phyloP scores from a whole-genome alignment of 495 filamentous ascomycete genomes.

The Coniosporium apollinis region DNA sequence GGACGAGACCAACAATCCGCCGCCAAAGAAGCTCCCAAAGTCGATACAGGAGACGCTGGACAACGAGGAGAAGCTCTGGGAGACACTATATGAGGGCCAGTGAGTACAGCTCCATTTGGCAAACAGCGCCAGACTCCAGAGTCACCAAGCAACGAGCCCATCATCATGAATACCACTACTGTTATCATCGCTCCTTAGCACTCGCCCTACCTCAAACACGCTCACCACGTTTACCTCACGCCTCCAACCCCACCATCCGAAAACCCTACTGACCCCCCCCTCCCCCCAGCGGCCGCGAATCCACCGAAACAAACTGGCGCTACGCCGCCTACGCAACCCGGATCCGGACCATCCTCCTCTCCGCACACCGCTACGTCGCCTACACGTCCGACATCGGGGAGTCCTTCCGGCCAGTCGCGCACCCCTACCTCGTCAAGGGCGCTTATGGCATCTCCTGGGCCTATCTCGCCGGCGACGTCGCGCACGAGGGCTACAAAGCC shows the following conservation, averaged over 20 bases:
- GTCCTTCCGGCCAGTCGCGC: conserved; percentile 84
- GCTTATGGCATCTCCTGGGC: conserved; percentile 89
- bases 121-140: too few relatives aligned
- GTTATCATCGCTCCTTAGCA: too few relatives aligned
- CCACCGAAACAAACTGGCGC: conserved; percentile 69
- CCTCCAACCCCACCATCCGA: too few relatives aligned
- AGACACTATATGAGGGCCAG: conserved; percentile 63
- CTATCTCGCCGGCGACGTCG: conserved; percentile 80
- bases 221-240: too few relatives aligned
- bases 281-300: conserved; percentile 46
- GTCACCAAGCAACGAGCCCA: too few relatives aligned
- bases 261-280: too few relatives aligned
- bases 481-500: conserved; percentile 88
- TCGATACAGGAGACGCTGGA: conserved; percentile 60
- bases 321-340: conserved; percentile 87
- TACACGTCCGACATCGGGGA: conserved; percentile 97
- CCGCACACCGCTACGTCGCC: conserved; percentile 88
- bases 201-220: too few relatives aligned
- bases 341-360: conserved; percentile 53
- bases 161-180: too few relatives aligned
- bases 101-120: too few relatives aligned
- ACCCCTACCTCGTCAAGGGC: conserved; percentile 59
- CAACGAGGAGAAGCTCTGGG: conserved; percentile 60
- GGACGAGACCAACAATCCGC: conserved; percentile 32
- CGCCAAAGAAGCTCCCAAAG: conserved; percentile 46